Base-by-base conservation (phyloP, 176 grass and related monocot genomes). In the Avena sativa region DNA sequence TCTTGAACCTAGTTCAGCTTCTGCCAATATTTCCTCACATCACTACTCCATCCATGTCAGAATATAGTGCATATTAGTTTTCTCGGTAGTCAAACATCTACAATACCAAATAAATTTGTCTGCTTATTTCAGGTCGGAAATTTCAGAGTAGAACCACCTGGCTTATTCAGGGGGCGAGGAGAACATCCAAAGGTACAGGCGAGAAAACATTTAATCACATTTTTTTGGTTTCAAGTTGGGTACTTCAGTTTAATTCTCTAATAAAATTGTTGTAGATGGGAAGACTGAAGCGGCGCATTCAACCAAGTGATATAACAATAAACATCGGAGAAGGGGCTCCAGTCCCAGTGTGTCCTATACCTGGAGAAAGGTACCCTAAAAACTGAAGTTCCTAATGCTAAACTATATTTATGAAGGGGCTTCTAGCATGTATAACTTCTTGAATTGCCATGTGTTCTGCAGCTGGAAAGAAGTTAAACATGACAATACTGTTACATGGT, bases 401-500 rank as follows among this genome's bases (percentile, higher is more conserved):
- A 82, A 47, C 2, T 48, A 21, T 88, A 69, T 87, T 23, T 79
- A 50, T 36, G 21, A 80, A 58, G 15, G 44, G 34, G 5, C 4
- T 82, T 38, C 34, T 74, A 86, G 64, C 52, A 28, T 57, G n/a
- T 55, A 46, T 61, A 53, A 25, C 51, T 23, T 85, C n/a, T 81
- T 91, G 9, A 91, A 44, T 88, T 23, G 4, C 32, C n/a, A 91
- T 85, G 40, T 87, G 64, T 58, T n/a, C 80, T 86, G 49, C 91
- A 99, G 94, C 61, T 99, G 97, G 97, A 91, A 92, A 82, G 94
- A 93, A 90, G 85, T 99, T 30, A 96, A 87, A 78, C 94, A 95
- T 85, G 97, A 99, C 74, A 99, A 97, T 58, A 97, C 92, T 21
- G 94, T 97, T 81, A 99, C 97, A 82, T 99, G 97, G 97, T 78